phyloP scores from a whole-genome alignment of 2,329 filamentous ascomycete species.

The Sporothrix protearum region DNA sequence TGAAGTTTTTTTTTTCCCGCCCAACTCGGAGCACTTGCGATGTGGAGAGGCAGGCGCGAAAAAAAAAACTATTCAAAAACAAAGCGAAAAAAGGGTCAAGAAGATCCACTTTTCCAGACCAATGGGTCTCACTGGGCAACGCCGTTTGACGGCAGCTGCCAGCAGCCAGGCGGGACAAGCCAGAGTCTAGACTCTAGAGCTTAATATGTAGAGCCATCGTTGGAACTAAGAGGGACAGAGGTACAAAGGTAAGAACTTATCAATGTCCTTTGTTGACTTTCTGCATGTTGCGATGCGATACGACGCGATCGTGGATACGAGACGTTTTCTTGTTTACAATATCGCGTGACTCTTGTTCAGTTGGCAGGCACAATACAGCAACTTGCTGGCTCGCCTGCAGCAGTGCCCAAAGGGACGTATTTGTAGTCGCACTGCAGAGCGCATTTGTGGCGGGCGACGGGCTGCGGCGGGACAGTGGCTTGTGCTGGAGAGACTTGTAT shows the following conservation, averaged over 20 bases:
- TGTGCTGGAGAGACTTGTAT: background rate
- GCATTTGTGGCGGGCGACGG: background rate
- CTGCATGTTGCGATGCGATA: no score
- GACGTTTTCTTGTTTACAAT: background rate
- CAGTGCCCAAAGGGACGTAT: slow-evolving; percentile 4
- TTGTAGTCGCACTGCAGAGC: background rate
- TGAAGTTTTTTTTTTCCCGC: slow-evolving; percentile 16
- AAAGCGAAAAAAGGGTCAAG: background rate
- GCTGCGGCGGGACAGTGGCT: background rate
- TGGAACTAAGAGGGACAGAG: background rate
- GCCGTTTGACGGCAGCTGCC: slow-evolving; percentile 14
- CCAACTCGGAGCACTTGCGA: background rate
- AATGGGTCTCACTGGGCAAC: slow-evolving; percentile 21
- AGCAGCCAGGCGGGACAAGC: slow-evolving; percentile 10
- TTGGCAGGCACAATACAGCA: background rate
- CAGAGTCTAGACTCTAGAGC: background rate
- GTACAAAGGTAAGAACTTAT: no score
- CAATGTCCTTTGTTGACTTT: background rate
- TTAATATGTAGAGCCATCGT: no score
- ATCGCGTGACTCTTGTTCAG: slow-evolving; percentile 1
- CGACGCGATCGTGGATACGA: background rate
- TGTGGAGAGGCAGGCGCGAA: slow-evolving; percentile 7
- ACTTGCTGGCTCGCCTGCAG: slow-evolving; percentile 9
- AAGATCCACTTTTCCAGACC: slow-evolving; percentile 16
- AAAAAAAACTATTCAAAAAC: background rate